phyloP scores from a whole-genome alignment of 139 green algal species.

The Chlamydomonas urium region DNA sequence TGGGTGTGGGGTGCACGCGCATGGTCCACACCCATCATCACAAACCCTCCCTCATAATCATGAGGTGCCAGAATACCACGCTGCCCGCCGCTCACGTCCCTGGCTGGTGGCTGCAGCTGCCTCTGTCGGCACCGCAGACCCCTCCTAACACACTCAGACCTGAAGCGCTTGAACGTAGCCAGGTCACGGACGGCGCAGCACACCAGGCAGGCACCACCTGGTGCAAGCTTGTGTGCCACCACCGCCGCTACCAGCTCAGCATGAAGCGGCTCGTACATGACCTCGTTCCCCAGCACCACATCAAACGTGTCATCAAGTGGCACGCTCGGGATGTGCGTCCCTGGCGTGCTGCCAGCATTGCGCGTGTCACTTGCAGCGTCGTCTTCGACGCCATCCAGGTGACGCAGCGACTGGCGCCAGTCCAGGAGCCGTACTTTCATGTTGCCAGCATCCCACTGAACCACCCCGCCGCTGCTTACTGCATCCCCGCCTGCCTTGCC shows the following conservation, averaged over 20 bases:
- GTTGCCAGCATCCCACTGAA: conserved; percentile 48
- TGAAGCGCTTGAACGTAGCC: conserved; percentile 4
- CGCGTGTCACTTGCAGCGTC: too few relatives aligned
- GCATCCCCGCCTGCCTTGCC: too few relatives aligned
- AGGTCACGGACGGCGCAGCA: conserved; percentile 57
- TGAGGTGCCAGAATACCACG: not conserved
- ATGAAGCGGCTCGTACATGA: conserved; percentile 72
- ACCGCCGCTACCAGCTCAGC: conserved; percentile 56
- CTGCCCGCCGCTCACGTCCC: too few relatives aligned
- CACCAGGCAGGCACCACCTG: conserved; percentile 48
- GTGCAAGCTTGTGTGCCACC: conserved; percentile 47
- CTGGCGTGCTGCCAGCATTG: too few relatives aligned
- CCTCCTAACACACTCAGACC: not conserved
- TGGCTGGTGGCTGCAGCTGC: not conserved
- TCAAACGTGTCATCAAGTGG: conserved; percentile 38
- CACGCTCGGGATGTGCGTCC: conserved; percentile 36
- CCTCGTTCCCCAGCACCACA: conserved; percentile 67
- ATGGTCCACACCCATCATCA: conserved; percentile 12
- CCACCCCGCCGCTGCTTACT: too few relatives aligned
- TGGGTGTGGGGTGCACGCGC: not conserved
- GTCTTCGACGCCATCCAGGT: conserved; percentile 1
- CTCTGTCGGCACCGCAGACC: not conserved
- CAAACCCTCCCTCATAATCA: conserved; percentile 9
- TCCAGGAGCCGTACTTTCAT: conserved; percentile 60
- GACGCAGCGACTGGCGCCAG: conserved; percentile 28